Evolutionary conservation across 306 rosid genomes (phyloP).

Genomic region (Clitoria ternatea): DNA sequence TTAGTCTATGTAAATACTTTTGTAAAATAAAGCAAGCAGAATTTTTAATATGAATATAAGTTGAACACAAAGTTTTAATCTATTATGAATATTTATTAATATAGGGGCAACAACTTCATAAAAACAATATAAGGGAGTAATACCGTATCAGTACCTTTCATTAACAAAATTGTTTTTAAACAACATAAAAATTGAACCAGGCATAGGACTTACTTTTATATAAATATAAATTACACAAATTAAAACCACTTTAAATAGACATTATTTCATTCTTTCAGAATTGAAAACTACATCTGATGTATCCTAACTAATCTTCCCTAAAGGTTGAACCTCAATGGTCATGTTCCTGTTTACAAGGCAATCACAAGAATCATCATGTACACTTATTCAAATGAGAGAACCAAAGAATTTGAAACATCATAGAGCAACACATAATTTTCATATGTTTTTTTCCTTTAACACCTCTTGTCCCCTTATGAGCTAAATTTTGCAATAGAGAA

Average conservation of each 20-base stretch:
- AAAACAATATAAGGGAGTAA: too few relatives aligned
- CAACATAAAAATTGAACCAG: too few relatives aligned
- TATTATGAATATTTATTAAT: too few relatives aligned
- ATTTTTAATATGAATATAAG: too few relatives aligned
- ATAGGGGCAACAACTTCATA: too few relatives aligned
- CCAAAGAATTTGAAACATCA: background rate
- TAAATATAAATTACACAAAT: background rate
- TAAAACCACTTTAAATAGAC: background rate
- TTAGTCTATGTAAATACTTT: too few relatives aligned
- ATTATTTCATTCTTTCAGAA: background rate
- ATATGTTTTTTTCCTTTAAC: background rate
- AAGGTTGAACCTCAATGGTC: constrained; percentile 58
- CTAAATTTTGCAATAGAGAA: background rate
- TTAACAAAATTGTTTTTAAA: too few relatives aligned
- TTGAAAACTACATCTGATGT: constrained; percentile 66
- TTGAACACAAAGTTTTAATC: too few relatives aligned
- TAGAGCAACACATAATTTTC: background rate
- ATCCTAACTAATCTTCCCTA: constrained; percentile 82
- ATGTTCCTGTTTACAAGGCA: constrained; percentile 67
- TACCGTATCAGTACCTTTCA: too few relatives aligned
- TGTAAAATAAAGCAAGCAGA: too few relatives aligned
- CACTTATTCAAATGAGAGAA: background rate
- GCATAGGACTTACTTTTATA: too few relatives aligned
- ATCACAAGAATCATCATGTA: constrained; percentile 26
- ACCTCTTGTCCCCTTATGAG: background rate